These are phyloP conservation scores for Lecanicillium sp. DNA, from an alignment of 2,329 filamentous ascomycete genomes.

Conservation along the genomic window DNA sequence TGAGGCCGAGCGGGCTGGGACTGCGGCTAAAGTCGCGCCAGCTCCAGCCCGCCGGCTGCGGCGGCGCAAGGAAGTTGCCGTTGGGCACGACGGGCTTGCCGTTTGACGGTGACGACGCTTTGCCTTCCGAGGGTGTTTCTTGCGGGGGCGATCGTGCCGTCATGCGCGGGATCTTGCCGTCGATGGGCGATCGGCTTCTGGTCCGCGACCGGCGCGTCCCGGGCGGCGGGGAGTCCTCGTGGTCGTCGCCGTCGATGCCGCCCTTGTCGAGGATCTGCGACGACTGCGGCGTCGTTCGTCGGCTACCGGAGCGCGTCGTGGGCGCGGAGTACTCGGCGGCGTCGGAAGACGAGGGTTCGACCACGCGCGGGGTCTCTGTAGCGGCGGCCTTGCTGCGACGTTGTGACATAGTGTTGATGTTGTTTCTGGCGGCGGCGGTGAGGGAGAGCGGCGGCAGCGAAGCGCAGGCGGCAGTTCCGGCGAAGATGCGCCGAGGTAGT, in stretches of 20 bases:
- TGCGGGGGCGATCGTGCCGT: conserved; percentile 34
- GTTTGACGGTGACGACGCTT: conserved; percentile 18
- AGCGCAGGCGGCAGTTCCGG: background rate
- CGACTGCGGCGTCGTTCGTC: conserved; percentile 47
- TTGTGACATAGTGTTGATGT: conserved; percentile 29
- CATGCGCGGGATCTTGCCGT: conserved; percentile 45
- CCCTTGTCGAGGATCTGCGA: conserved; percentile 55
- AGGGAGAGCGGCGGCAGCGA: conserved; percentile 4
- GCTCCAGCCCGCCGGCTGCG: conserved; percentile 56
- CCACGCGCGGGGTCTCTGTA: background rate
- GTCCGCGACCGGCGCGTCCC: conserved; percentile 57
- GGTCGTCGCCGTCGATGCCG: conserved; percentile 40
- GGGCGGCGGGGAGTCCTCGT: conserved; percentile 25
- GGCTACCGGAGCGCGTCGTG: conserved; percentile 65
- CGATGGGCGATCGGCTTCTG: conserved; percentile 62
- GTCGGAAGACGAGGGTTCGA: conserved; percentile 23
- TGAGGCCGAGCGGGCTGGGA: conserved; percentile 85
- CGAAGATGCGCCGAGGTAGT: conserved; percentile 4
- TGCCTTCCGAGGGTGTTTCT: conserved; percentile 16
- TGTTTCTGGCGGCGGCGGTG: background rate
- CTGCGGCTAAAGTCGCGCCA: conserved; percentile 88
- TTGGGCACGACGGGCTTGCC: conserved; percentile 29
- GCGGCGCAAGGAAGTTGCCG: conserved; percentile 60
- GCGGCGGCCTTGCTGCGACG: conserved; percentile 2
- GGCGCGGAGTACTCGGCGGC: conserved; percentile 55